Percentiles rank a stretch among this genome's conserved stretches.
phyloP scores from a whole-genome alignment of 352 stramenopile species.

The Ophiocytium majus region DNA sequence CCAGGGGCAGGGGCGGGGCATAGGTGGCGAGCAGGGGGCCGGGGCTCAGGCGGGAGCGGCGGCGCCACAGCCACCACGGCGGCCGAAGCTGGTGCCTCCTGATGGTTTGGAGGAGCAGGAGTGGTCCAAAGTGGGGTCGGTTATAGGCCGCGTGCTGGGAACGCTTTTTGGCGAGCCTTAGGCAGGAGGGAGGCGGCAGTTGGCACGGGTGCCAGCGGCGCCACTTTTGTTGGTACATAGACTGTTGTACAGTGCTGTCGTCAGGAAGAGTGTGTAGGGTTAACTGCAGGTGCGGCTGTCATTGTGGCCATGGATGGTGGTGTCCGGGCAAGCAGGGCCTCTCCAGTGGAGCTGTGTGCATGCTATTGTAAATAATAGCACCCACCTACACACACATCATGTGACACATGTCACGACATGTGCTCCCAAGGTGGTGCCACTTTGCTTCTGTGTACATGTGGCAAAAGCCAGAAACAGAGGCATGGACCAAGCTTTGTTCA shows the following conservation, averaged over 20 bases:
- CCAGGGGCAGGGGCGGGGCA: neutral
- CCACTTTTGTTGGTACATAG: neutral
- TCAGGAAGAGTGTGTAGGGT: neutral
- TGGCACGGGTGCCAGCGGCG: neutral
- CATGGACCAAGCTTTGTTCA: no score
- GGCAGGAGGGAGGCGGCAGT: neutral
- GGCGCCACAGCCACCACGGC: neutral
- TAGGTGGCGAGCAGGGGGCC: neutral
- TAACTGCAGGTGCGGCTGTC: neutral
- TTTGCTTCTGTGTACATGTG: no score
- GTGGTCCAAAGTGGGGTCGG: neutral
- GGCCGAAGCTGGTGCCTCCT: neutral
- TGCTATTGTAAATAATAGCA: no score
- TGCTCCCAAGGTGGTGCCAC: no score
- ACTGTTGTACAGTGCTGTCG: neutral
- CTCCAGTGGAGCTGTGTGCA: no score
- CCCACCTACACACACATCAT: no score
- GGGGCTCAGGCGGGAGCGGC: neutral
- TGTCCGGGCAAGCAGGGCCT: no score
- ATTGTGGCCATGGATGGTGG: no score
- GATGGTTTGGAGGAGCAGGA: neutral
- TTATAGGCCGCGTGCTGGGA: neutral
- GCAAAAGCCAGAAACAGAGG: no score
- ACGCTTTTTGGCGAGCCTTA: neutral
- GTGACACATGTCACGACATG: no score